These are phyloP conservation scores for Suillus americanus DNA, from an alignment of 768 basidiomycete species.

Conservation along the genomic window DNA sequence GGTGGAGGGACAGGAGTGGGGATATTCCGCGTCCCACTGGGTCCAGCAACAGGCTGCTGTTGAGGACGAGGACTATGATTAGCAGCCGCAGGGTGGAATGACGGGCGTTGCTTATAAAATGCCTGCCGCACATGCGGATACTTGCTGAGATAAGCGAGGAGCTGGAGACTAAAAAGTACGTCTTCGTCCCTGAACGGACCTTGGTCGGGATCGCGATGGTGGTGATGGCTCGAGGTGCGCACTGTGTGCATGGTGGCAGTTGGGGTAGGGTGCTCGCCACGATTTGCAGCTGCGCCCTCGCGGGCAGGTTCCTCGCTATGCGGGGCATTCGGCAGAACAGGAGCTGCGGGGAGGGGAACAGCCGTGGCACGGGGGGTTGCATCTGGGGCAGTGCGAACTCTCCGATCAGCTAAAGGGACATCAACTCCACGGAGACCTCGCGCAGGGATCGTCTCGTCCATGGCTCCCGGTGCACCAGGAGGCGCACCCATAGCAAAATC, in stretches of 20 bases:
- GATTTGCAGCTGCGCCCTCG: constrained; percentile 14
- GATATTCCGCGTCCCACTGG: constrained; percentile 21
- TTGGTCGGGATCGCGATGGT: constrained; percentile 39
- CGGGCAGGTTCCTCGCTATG: constrained; percentile 6
- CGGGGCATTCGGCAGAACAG: constrained; percentile 12
- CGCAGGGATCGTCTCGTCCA: constrained; percentile 34
- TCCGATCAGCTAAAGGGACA: constrained; percentile 28
- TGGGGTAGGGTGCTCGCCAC: constrained; percentile 23
- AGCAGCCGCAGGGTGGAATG: constrained; percentile 77
- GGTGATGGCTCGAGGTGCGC: constrained; percentile 32
- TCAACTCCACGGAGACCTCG: constrained; percentile 29
- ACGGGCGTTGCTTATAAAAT: constrained; percentile 85
- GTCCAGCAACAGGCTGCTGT: constrained; percentile 24
- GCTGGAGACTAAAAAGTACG: constrained; percentile 85
- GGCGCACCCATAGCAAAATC: constrained; percentile 90
- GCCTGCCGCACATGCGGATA: constrained; percentile 97
- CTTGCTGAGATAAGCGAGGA: constrained; percentile 95
- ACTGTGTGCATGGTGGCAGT: constrained; percentile 13
- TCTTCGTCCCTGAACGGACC: constrained; percentile 94
- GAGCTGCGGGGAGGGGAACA: constrained; percentile 48
- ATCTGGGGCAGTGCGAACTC: constrained; percentile 46
- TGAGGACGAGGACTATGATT: constrained; percentile 33
- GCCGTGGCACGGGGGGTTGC: constrained; percentile 65
- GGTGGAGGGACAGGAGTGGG: neutral
- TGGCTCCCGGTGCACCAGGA: constrained; percentile 87